phyloP scores from a whole-genome alignment of 805 yeast species.

The Brettanomyces nanus region DNA sequence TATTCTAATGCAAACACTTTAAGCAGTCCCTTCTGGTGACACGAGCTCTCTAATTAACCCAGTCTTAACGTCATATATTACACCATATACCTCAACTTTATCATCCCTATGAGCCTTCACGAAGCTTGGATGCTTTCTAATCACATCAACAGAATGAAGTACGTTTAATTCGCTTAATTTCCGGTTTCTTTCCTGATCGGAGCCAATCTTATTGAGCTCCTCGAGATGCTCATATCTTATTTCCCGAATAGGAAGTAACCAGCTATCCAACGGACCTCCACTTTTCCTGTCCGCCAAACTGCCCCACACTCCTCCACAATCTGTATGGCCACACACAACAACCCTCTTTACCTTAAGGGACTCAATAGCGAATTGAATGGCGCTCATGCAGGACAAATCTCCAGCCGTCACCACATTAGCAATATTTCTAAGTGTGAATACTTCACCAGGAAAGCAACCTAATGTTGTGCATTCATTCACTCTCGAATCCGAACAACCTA shows the following conservation, averaged over 20 bases:
- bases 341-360: slow-evolving; percentile 74
- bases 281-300: slow-evolving; percentile 55
- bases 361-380: slow-evolving; percentile 81
- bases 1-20: background rate
- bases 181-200: slow-evolving; percentile 47
- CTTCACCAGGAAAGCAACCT: slow-evolving; percentile 81
- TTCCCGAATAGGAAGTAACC: slow-evolving; percentile 63
- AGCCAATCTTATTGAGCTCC: slow-evolving; percentile 39
- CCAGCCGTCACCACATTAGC: slow-evolving; percentile 69
- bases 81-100: slow-evolving; percentile 70
- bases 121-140: slow-evolving; percentile 60
- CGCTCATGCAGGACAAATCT: slow-evolving; percentile 69
- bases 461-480: slow-evolving; percentile 71
- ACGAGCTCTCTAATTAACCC: slow-evolving; percentile 46
- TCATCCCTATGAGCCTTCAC: slow-evolving; percentile 53
- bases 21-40: background rate
- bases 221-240: slow-evolving; percentile 53
- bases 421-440: slow-evolving; percentile 81
- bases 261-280: slow-evolving; percentile 64
- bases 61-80: slow-evolving; percentile 74
- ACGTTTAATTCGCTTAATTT: slow-evolving; percentile 72
- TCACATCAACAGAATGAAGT: slow-evolving; percentile 57
- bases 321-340: slow-evolving; percentile 88
- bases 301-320: slow-evolving; percentile 90
- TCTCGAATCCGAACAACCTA: slow-evolving; percentile 91